These are phyloP conservation scores for Ophiocordyceps robertsii DNA, from an alignment of 2,329 filamentous ascomycete genomes.

Conservation along the genomic window DNA sequence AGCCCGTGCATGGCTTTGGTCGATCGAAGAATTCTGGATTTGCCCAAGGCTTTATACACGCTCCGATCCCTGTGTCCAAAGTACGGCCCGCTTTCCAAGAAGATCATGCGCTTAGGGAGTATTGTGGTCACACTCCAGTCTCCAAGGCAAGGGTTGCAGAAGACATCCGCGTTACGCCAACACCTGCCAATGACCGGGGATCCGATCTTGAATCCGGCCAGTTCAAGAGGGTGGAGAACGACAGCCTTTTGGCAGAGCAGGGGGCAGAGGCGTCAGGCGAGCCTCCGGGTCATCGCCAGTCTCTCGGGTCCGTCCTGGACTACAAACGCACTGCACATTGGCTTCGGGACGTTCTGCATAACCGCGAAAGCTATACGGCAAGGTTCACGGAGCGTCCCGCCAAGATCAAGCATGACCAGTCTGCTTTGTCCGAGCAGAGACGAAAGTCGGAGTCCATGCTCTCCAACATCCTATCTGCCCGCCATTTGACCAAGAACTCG, in stretches of 20 bases:
- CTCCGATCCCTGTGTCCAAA: constrained; percentile 8
- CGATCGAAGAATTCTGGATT: not conserved
- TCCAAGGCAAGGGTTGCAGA: not conserved
- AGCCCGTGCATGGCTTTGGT: not conserved
- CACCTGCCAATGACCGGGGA: not conserved
- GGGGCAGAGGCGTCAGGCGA: not conserved
- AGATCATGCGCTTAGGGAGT: constrained; percentile 3
- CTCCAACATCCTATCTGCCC: constrained; percentile 6
- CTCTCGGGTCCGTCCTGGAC: constrained; percentile 15
- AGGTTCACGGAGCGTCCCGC: constrained; percentile 14
- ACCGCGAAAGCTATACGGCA: constrained; percentile 11
- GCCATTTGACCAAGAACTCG: constrained; percentile 5
- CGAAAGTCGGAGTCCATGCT: constrained; percentile 10
- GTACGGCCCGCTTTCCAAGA: constrained; percentile 8
- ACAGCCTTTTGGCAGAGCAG: no score
- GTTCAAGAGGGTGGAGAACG: no score
- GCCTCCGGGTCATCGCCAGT: constrained; percentile 9
- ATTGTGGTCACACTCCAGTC: not conserved
- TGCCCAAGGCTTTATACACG: not conserved
- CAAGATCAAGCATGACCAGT: constrained; percentile 4
- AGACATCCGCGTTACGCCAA: not conserved
- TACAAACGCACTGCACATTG: constrained; percentile 19
- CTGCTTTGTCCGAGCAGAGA: constrained; percentile 5
- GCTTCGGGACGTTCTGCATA: constrained; percentile 17
- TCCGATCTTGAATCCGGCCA: not conserved